Conservation (phyloP, 2,329 filamentous ascomycete species). For the Verticillium tricorpus region DNA sequence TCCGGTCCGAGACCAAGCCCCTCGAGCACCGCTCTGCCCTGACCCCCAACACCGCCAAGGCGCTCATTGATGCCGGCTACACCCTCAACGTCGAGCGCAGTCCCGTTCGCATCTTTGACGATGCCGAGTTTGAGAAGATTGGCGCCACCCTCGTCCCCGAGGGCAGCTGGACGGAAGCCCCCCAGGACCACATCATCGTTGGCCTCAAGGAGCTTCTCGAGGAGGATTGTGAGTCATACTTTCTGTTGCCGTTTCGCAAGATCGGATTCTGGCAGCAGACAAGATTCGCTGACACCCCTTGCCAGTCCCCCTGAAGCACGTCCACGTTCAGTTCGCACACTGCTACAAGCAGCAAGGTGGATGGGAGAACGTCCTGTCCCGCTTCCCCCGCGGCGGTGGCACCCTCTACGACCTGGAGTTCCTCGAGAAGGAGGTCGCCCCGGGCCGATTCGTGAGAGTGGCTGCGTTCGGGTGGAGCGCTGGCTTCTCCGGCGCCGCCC, state of each 20-base stretch:
- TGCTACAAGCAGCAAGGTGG: slow-evolving; percentile 70
- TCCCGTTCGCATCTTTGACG: slow-evolving; percentile 61
- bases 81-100: slow-evolving; percentile 63
- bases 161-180: slow-evolving; percentile 64
- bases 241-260: neutral
- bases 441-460: slow-evolving; percentile 55
- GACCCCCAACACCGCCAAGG: slow-evolving; percentile 42
- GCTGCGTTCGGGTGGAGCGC: slow-evolving; percentile 71
- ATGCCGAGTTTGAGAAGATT: slow-evolving; percentile 55
- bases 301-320: slow-evolving; percentile 63
- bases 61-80: slow-evolving; percentile 65
- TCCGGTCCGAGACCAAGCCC: slow-evolving; percentile 56
- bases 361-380: slow-evolving; percentile 74
- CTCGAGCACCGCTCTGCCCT: slow-evolving; percentile 49
- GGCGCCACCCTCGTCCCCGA: slow-evolving; percentile 63
- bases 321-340: slow-evolving; percentile 68
- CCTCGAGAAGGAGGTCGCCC: slow-evolving; percentile 57
- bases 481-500: slow-evolving; percentile 69
- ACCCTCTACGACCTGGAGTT: slow-evolving; percentile 86
- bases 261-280: neutral
- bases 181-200: slow-evolving; percentile 65
- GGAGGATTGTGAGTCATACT: slow-evolving; percentile 49
- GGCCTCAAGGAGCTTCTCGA: slow-evolving; percentile 76
- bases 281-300: neutral
- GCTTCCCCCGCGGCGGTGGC: slow-evolving; percentile 73